phyloP scores from a whole-genome alignment of 768 basidiomycete genomes.

The Asterophora parasitica region DNA sequence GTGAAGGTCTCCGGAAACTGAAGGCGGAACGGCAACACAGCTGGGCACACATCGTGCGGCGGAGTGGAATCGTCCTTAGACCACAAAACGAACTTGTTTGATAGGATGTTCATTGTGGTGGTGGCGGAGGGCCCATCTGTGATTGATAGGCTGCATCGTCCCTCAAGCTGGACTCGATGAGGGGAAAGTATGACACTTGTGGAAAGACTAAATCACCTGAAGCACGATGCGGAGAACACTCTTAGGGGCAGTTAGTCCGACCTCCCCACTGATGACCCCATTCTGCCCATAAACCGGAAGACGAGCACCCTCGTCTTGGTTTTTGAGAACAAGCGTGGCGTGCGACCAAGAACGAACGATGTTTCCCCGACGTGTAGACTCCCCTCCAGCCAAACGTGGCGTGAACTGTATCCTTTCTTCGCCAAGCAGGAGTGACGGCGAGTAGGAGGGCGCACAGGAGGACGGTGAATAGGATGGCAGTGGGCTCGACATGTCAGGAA shows the following conservation, averaged over 20 bases:
- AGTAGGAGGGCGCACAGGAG: slow-evolving; percentile 25
- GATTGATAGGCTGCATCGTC: slow-evolving; percentile 29
- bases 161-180: slow-evolving; percentile 27
- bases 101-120: slow-evolving; percentile 23
- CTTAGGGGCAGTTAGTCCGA: slow-evolving; percentile 27
- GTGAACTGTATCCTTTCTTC: slow-evolving; percentile 36
- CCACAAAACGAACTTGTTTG: slow-evolving; percentile 29
- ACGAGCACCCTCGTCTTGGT: slow-evolving; percentile 27
- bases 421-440: slow-evolving; percentile 26
- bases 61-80: slow-evolving; percentile 11
- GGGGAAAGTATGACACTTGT: background rate
- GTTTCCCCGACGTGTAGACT: slow-evolving; percentile 17
- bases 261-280: slow-evolving; percentile 30
- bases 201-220: slow-evolving; percentile 25
- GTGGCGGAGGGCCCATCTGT: slow-evolving; percentile 29
- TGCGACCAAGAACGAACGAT: slow-evolving; percentile 29
- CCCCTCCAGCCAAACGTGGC: slow-evolving; percentile 24
- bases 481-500: slow-evolving; percentile 2
- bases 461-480: slow-evolving; percentile 11
- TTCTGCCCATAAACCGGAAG: slow-evolving; percentile 33
- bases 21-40: slow-evolving; percentile 32
- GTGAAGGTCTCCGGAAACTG: slow-evolving; percentile 30
- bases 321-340: slow-evolving; percentile 32
- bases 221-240: slow-evolving; percentile 29
- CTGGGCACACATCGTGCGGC: slow-evolving; percentile 27